A percentile compares a stretch with the other conserved stretches of the same genome.
phyloP scores from a whole-genome alignment of 805 yeast genomes.

The Candida taoyuanica region DNA sequence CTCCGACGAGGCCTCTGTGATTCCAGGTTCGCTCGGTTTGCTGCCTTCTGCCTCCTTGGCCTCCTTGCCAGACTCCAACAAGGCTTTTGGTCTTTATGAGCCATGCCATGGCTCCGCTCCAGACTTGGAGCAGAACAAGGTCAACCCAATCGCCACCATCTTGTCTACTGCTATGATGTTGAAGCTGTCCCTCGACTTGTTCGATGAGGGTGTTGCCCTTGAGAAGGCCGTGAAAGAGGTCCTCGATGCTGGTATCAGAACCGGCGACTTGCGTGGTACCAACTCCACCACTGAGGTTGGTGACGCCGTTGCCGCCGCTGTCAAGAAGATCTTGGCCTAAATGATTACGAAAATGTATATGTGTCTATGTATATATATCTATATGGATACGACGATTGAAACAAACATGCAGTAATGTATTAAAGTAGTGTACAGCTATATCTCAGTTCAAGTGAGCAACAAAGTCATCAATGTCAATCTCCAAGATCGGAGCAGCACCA shows the following conservation, averaged over 20 bases:
- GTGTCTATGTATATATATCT: too few relatives aligned
- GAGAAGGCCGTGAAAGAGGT: slow-evolving; percentile 85
- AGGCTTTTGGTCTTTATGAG: slow-evolving; percentile 94
- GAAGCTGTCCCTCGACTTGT: slow-evolving; percentile 78
- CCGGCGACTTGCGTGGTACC: slow-evolving; percentile 89
- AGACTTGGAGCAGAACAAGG: slow-evolving; percentile 80
- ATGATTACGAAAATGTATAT: not conserved
- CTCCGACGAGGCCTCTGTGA: slow-evolving; percentile 96
- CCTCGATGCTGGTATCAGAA: slow-evolving; percentile 78
- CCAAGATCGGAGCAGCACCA: slow-evolving; percentile 59
- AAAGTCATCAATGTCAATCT: slow-evolving; percentile 68
- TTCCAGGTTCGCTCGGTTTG: slow-evolving; percentile 95
- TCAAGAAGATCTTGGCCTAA: slow-evolving; percentile 46
- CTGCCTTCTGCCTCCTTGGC: slow-evolving; percentile 94
- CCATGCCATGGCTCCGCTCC: slow-evolving; percentile 99
- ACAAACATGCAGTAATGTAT: not conserved
- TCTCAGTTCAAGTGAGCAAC: slow-evolving; percentile 63
- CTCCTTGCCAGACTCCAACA: slow-evolving; percentile 91
- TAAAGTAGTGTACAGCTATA: not conserved
- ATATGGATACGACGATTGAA: not conserved
- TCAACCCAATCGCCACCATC: slow-evolving; percentile 93
- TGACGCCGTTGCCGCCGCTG: slow-evolving; percentile 81
- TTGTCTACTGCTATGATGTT: slow-evolving; percentile 97
- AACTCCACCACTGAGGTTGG: slow-evolving; percentile 87
- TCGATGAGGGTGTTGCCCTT: slow-evolving; percentile 80